Percentiles rank a stretch among this genome's conserved stretches.
phyloP scores from a whole-genome alignment of 495 filamentous ascomycete genomes.

The Thermothielavioides terrestris region DNA sequence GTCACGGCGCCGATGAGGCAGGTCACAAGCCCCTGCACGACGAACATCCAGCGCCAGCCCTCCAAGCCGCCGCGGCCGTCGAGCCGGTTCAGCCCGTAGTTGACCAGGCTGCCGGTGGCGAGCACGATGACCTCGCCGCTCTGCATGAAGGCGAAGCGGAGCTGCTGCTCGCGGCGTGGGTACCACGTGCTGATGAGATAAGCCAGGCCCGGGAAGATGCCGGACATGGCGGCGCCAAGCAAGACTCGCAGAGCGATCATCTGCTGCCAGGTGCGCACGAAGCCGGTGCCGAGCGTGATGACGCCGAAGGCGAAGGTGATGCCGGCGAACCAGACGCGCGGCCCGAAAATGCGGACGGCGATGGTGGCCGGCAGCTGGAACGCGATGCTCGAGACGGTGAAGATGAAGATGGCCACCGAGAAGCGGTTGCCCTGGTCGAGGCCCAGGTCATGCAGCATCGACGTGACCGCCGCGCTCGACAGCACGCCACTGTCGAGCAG shows the following conservation, averaged over 20 bases:
- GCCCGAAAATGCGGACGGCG: conserved; percentile 58
- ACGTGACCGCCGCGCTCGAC: conserved; percentile 66
- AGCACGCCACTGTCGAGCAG: conserved; percentile 69
- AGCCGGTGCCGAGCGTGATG: conserved; percentile 65
- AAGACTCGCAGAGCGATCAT: conserved; percentile 67
- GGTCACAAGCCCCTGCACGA: conserved; percentile 58
- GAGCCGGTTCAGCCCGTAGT: conserved; percentile 60
- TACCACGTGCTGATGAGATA: conserved; percentile 71
- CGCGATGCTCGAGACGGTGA: conserved; percentile 63
- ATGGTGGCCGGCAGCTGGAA: conserved; percentile 71
- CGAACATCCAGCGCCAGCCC: conserved; percentile 73
- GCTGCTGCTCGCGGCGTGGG: conserved; percentile 60
- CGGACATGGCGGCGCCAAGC: conserved; percentile 59
- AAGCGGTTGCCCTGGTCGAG: conserved; percentile 55
- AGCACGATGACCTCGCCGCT: conserved; percentile 58
- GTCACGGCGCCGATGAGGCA: conserved; percentile 57
- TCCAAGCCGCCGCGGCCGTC: conserved; percentile 50
- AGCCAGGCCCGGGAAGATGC: conserved; percentile 63
- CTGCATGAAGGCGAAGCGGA: conserved; percentile 67
- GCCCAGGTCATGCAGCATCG: conserved; percentile 58
- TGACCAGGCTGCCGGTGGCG: conserved; percentile 63
- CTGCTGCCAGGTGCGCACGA: conserved; percentile 59
- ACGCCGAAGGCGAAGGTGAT: conserved; percentile 64
- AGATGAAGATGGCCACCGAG: conserved; percentile 70
- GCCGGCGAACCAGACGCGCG: conserved; percentile 56